Conservation (phyloP, 352 stramenopile genomes). For the Phytophthora sp. region DNA sequence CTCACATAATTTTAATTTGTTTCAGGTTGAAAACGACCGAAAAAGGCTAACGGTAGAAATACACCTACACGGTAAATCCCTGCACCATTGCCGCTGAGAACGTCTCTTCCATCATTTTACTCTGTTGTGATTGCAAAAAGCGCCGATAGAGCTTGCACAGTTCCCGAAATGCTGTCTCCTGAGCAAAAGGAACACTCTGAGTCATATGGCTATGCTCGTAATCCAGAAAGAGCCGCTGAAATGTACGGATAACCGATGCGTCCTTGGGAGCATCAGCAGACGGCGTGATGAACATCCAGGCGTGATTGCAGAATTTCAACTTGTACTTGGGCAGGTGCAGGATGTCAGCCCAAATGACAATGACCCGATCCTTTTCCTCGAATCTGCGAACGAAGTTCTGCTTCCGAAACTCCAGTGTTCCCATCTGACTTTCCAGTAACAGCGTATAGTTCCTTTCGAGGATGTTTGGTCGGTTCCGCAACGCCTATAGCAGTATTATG, state of each 20-base stretch:
- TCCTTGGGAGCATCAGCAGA: conserved; percentile 8
- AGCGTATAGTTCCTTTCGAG: conserved; percentile 27
- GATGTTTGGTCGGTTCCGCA: conserved; percentile 20
- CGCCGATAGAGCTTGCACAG: conserved; percentile 20
- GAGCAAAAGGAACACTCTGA: background rate
- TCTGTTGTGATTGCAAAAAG: conserved; percentile 16
- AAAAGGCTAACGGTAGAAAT: background rate
- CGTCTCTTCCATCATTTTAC: conserved; percentile 12
- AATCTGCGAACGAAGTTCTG: conserved; percentile 34
- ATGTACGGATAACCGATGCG: conserved; percentile 15
- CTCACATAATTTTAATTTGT: too few species aligned
- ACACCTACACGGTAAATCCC: conserved; percentile 2
- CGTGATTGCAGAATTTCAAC: conserved; percentile 29
- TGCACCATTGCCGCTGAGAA: background rate
- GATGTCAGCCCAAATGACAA: conserved; percentile 27
- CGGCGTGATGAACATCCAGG: conserved; percentile 26
- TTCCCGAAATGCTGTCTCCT: conserved; percentile 15
- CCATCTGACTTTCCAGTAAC: conserved; percentile 20
- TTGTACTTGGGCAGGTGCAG: conserved; percentile 22
- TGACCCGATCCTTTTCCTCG: conserved; percentile 27
- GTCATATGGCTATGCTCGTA: background rate
- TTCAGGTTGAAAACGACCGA: too few species aligned
- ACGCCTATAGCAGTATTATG: background rate
- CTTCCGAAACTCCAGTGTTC: conserved; percentile 24
- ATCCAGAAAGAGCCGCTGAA: conserved; percentile 25